These are phyloP conservation scores for Torulaspora delbrueckii DNA, from an alignment of 805 yeast genomes.

Conservation along the genomic window DNA sequence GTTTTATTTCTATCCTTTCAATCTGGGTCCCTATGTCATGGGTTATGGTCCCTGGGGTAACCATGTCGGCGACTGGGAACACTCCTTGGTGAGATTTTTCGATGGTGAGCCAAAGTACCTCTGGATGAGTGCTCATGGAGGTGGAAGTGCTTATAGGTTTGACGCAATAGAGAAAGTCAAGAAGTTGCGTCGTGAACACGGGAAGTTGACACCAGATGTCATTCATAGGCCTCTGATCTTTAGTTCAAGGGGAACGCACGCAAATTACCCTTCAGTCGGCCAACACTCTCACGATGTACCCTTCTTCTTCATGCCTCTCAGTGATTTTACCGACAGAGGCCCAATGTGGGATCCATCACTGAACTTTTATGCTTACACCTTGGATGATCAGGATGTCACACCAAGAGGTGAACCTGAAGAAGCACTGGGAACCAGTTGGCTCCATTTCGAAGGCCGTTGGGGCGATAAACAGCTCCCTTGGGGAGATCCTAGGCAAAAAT, in stretches of 20 bases:
- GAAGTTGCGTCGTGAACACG: conserved; percentile 79
- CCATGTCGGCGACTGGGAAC: conserved; percentile 99
- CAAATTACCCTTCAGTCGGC: conserved; percentile 93
- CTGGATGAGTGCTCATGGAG: conserved; percentile 99
- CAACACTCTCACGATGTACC: conserved; percentile 96
- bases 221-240: conserved; percentile 66
- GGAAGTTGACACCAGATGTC: conserved; percentile 63
- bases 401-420: conserved; percentile 34
- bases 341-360: conserved; percentile 90
- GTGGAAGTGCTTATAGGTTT: conserved; percentile 85
- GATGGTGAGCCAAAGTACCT: conserved; percentile 74
- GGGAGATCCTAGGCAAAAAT: conserved; percentile 72
- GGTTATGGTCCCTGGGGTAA: conserved; percentile 96
- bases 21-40: conserved; percentile 95
- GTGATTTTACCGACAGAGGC: conserved; percentile 94
- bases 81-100: conserved; percentile 77
- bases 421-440: conserved; percentile 59
- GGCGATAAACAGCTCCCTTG: conserved; percentile 71
- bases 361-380: conserved; percentile 78
- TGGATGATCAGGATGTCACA: conserved; percentile 52
- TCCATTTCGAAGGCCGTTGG: conserved; percentile 80
- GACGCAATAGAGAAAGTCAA: conserved; percentile 56
- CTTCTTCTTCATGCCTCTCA: conserved; percentile 63
- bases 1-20: conserved; percentile 93
- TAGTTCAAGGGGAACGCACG: conserved; percentile 95